Evolutionary conservation across 495 filamentous ascomycete species (phyloP).

Genomic region (Tuber aestivum): DNA sequence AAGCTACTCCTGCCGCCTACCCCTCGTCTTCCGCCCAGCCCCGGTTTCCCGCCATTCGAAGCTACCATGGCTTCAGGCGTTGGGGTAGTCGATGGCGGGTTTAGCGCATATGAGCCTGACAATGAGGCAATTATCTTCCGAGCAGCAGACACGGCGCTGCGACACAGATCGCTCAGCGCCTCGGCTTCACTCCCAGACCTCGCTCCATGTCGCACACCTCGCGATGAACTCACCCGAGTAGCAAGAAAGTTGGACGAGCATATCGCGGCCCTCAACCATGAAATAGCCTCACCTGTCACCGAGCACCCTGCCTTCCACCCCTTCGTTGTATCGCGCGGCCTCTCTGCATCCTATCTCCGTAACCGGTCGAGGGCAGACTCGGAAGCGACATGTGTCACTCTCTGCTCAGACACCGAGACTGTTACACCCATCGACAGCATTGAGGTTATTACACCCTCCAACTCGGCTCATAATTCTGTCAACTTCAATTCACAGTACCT

Average conservation of each 20-base stretch:
- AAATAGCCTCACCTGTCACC: constrained; percentile 17
- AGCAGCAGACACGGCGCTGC: constrained; percentile 26
- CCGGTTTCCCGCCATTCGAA: constrained; percentile 20
- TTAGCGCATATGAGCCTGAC: constrained; percentile 28
- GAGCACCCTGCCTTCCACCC: constrained; percentile 18
- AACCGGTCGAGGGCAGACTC: constrained; percentile 40
- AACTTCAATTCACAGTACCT: constrained; percentile 28
- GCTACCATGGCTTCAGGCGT: constrained; percentile 17
- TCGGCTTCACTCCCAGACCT: constrained; percentile 35
- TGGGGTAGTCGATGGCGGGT: constrained; percentile 31
- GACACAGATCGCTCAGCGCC: constrained; percentile 39
- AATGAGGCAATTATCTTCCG: constrained; percentile 34
- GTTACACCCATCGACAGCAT: constrained; percentile 39
- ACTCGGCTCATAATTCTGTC: constrained; percentile 40
- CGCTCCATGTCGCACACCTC: constrained; percentile 28
- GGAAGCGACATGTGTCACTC: constrained; percentile 41
- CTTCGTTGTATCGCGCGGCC: constrained; percentile 10
- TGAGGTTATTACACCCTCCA: constrained; percentile 40
- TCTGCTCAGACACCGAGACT: constrained; percentile 42
- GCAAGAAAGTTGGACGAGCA: constrained; percentile 40
- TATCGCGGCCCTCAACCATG: constrained; percentile 40
- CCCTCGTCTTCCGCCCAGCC: constrained; percentile 26
- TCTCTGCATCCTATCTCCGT: constrained; percentile 17
- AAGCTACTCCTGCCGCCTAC: constrained; percentile 41
- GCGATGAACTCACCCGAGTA: constrained; percentile 40